These are phyloP conservation scores for Eucalyptus marginata DNA, from an alignment of 345 rosid genomes.

Conservation along the genomic window DNA sequence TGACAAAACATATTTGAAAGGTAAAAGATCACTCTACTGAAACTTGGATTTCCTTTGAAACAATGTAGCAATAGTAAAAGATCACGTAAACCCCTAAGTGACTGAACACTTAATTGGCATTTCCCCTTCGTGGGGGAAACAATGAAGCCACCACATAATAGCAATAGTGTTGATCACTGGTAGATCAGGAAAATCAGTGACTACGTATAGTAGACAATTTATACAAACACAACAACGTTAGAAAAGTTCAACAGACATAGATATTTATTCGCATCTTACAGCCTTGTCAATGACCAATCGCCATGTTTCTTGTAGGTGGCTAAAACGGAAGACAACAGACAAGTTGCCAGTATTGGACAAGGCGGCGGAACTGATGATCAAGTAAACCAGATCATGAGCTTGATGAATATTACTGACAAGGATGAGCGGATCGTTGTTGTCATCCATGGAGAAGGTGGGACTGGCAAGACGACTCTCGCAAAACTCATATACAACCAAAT, in stretches of 20 bases:
- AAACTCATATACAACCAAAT: neutral
- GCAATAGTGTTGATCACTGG: neutral
- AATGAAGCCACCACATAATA: too few species aligned
- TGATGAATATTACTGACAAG: neutral
- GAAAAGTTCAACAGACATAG: neutral
- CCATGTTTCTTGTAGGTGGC: neutral
- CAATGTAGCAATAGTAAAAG: neutral
- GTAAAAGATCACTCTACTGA: neutral
- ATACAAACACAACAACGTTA: neutral
- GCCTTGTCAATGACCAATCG: neutral
- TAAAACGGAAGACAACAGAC: neutral
- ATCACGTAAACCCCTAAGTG: too few species aligned
- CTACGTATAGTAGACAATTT: neutral
- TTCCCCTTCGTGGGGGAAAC: too few species aligned
- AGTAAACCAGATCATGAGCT: neutral
- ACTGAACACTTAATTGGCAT: too few species aligned
- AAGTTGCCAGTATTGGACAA: neutral
- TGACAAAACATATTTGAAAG: neutral
- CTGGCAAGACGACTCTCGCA: neutral
- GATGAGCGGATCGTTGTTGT: neutral
- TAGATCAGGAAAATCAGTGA: neutral
- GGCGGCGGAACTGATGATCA: neutral
- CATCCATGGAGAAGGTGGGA: neutral
- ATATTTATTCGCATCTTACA: neutral
- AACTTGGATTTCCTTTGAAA: neutral